Evolutionary conservation across 345 rosid genomes (phyloP), one percentile per base, ranked within the genome.

Genomic region (Linum trigynum): DNA sequence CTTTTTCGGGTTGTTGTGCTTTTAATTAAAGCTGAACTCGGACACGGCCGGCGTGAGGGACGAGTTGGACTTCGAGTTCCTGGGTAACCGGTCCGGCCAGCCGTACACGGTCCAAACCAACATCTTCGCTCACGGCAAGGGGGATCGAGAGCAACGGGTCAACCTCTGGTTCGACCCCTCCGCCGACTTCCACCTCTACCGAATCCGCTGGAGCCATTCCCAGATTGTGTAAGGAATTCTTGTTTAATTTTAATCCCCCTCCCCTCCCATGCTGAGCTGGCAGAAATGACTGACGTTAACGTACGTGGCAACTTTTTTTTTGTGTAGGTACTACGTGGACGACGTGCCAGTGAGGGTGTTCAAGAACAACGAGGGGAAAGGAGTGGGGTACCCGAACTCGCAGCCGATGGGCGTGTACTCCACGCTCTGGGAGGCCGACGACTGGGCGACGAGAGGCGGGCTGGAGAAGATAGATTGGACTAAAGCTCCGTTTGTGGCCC

Each of bases 361-460:
- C 88, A 90, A 85, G 80, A 92, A 88, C 85, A 81, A 79, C 51
- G 85, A 84, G 74, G 92, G 86, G 11, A 87, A 38, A 66, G 81
- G 89, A 45, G 65, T 83, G 59, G 80, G 89, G 2, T 92, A 59
- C 74, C 98, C 98, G 7, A 90, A 58, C 53, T 53, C 64, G 64
- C 98, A 92, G 75, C 85, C 97, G 0, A 92, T 92, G 97, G 87
- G 90, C 5, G 78, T 92, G 3, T 90, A 82, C 75, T 92, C 98
- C 45, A 92, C 98, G 5, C 71, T 92, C 63, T 92, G 98, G 98
- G 94, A 92, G 72, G 97, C 98, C 1, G 98, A 92, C 72, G 83
- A 92, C 55, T 92, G 98, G 98, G 98, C 97, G 38, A 92, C 97
- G 48, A 88, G 98, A 72, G 98, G 98, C 0, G 97, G 98, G 8